Evolutionary conservation across 441 rosid species (phyloP), one percentile per base, ranked within the genome.

Genomic region (Dalechampia spathulata): DNA sequence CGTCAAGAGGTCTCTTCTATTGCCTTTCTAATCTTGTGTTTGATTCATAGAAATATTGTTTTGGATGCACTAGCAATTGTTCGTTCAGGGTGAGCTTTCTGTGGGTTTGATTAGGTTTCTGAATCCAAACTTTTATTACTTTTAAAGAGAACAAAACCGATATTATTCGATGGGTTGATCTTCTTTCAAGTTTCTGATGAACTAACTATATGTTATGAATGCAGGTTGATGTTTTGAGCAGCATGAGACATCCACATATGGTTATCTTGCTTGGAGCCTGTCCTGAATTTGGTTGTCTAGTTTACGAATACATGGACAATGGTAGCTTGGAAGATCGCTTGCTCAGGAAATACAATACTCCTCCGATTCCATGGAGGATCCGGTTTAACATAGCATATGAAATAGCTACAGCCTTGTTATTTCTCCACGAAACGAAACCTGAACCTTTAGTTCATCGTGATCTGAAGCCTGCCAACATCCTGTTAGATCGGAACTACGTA

Each of bases 261-360:
- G 93, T 91, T 62, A 66, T 82, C 52, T 82, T 91, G 41, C 76
- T 92, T 0, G 98, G 96, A 32, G 87, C 91, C 55, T 91, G 98
- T 71, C 90, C 95, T 0, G 90, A 81, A 64, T 79, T 79, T 28
- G 93, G 95, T 38, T 82, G 87, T 64, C 75, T 92, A 0, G 83
- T 88, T 25, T 88, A 84, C 5, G 98, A 92, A 63, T 77, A 81
- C 75, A 81, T 88, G 91, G 89, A 75, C 27, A 75, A 79, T 7
- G 98, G 98, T 3, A 92, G 82, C 68, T 69, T 92, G 63, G 95
- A 86, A 70, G 96, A 92, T 47, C 75, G 91, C 11, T 82, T 88
- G 41, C 80, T 77, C 66, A 41, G 86, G 55, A 79, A 71, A 73
- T 66, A 72, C 47, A 57, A 75, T 52, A 82, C 83, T 12, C 79